Base-by-base conservation (phyloP, 768 basidiomycete species). In the Rubroboletus pulcherrimus region DNA sequence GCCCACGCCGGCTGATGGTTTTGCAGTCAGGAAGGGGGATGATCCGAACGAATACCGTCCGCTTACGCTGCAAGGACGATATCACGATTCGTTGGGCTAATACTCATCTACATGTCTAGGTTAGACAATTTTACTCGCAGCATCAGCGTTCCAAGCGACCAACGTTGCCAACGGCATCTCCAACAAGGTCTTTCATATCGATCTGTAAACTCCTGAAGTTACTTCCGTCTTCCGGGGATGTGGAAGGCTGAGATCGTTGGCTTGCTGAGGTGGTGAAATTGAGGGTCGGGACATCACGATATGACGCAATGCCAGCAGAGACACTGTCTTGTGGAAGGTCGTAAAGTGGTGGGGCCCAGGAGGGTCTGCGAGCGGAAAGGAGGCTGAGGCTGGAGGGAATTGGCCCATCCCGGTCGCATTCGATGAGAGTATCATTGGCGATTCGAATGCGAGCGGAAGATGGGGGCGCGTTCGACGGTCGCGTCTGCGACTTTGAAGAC, bases 51-150 rank as follows among this genome's bases (percentile, higher is more conserved):
- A 42, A 24, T 1, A 1, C 12, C 1, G 29, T 29, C 45, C 43
- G 73, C 86, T 62, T 73, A 92, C 88, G 91, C 87, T 48, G 93
- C 95, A 43, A 98, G 82, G 4, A 93, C 93, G 26, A 98, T 80
- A 67, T 98, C 95, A 21, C 95, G 81, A 50, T 84, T 88, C 6
- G 87, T 79, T 10, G 95, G 95, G 63, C 91, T 90, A 51, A 97
- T 95, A 55, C 89, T 91, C 91, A 93, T 91, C 91, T 93, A 39
- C 2, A 29, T 26, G n/a, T 2, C 14, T 17, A 17, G 21, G 57
- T 62, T 42, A 61, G 59, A 58, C 29, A 52, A 4, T 7, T n/a
- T n/a, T n/a, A 11, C 17, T 7, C 11, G 17, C 3, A 26, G 3
- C 2, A 19, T 9, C 14, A 26, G 42, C 4, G 15, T 21, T 24